A percentile compares a stretch with the other conserved stretches of the same genome.
phyloP scores from a whole-genome alignment of 2,329 filamentous ascomycete genomes.

The Didymella glomerata region DNA sequence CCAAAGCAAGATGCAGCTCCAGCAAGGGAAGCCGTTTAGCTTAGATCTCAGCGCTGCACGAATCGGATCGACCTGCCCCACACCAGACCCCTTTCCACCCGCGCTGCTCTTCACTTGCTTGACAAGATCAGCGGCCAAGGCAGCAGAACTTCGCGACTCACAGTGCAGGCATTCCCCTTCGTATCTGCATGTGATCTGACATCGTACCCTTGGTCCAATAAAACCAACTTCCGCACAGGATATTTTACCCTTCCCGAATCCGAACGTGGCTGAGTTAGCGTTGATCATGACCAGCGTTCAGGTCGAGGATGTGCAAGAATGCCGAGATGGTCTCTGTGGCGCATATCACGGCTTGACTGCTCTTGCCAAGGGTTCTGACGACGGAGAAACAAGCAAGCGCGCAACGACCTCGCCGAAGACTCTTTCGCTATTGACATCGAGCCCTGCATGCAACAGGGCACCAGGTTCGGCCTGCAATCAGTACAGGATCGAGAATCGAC shows the following conservation, averaged over 20 bases:
- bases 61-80: constrained; percentile 48
- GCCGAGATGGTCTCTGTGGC: constrained; percentile 33
- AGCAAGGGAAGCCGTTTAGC: constrained; percentile 42
- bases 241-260: constrained; percentile 20
- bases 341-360: constrained; percentile 28
- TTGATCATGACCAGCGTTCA: constrained; percentile 15
- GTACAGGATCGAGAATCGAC: constrained; percentile 17
- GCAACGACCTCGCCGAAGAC: constrained; percentile 43
- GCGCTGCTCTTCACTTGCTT: constrained; percentile 16
- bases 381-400: constrained; percentile 25
- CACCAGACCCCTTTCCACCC: constrained; percentile 35
- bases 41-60: constrained; percentile 44
- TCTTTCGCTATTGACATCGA: constrained; percentile 29
- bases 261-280: constrained; percentile 14
- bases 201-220: constrained; percentile 16
- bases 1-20: constrained; percentile 44
- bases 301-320: constrained; percentile 19
- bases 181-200: constrained; percentile 5
- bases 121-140: constrained; percentile 21
- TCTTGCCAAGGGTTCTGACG: constrained; percentile 27
- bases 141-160: constrained; percentile 16
- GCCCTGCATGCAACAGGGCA: constrained; percentile 21
- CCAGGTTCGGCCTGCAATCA: constrained; percentile 21
- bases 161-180: constrained; percentile 15
- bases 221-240: constrained; percentile 4